Evolutionary conservation across 2,329 filamentous ascomycete genomes (phyloP).

Genomic region (Geosmithia morbida): DNA sequence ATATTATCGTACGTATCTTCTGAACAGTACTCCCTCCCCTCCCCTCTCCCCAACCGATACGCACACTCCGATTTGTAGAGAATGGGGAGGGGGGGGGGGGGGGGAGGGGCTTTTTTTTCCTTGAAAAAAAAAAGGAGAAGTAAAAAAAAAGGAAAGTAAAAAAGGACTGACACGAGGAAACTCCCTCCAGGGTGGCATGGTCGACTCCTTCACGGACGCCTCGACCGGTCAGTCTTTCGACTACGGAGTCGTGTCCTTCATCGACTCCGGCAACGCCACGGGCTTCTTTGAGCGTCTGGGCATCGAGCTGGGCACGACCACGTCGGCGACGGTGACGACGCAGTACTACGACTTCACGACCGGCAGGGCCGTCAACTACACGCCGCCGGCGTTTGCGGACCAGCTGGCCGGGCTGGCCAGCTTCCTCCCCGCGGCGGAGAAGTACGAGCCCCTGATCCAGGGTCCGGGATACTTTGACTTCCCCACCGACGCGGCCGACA

Average conservation of each 20-base stretch:
- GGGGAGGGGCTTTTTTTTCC: no score
- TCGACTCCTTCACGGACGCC: slow-evolving; percentile 27
- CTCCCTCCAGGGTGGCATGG: not conserved
- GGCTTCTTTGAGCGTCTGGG: slow-evolving; percentile 29
- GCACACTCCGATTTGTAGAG: not conserved
- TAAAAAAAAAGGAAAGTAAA: no score
- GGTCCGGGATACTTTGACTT: slow-evolving; percentile 14
- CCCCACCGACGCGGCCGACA: slow-evolving; percentile 11
- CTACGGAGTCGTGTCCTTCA: slow-evolving; percentile 22
- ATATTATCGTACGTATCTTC: slow-evolving; percentile 14
- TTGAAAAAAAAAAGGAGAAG: no score
- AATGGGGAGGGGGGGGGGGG: no score
- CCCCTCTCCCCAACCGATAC: no score
- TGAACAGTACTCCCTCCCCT: not conserved
- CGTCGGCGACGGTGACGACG: slow-evolving; percentile 6
- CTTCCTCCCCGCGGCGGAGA: not conserved
- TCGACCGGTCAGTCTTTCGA: slow-evolving; percentile 17
- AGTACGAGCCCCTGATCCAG: slow-evolving; percentile 1
- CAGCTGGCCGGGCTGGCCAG: slow-evolving; percentile 1
- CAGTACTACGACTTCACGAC: slow-evolving; percentile 19
- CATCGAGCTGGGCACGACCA: slow-evolving; percentile 6
- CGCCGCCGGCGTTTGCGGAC: slow-evolving; percentile 7
- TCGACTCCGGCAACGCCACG: slow-evolving; percentile 19
- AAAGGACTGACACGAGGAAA: no score
- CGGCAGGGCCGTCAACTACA: slow-evolving; percentile 15